These are phyloP conservation scores for Davidsoniella virescens DNA, from an alignment of 2,329 filamentous ascomycete genomes.

Conservation along the genomic window DNA sequence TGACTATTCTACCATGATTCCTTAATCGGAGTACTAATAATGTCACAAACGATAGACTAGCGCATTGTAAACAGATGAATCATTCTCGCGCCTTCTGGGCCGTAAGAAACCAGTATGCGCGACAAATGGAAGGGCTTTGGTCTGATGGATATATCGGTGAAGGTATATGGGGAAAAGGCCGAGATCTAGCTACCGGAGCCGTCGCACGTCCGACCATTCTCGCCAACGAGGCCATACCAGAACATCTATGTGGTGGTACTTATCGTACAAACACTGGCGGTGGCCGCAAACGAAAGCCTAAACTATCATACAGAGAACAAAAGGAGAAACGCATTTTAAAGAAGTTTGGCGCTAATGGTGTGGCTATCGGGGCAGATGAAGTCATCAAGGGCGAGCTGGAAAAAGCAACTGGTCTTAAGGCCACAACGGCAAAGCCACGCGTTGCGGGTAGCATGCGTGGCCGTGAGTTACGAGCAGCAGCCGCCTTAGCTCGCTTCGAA, in stretches of 20 bases:
- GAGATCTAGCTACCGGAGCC: constrained; percentile 42
- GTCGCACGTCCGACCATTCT: constrained; percentile 37
- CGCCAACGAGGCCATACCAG: constrained; percentile 41
- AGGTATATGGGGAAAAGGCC: constrained; percentile 65
- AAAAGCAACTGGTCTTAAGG: constrained; percentile 33
- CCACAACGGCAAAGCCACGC: constrained; percentile 47
- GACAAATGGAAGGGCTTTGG: constrained; percentile 57
- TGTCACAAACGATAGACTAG: constrained; percentile 31
- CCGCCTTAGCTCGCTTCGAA: constrained; percentile 59
- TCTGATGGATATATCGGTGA: constrained; percentile 57
- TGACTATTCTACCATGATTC: constrained; percentile 21
- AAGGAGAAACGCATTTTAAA: constrained; percentile 56
- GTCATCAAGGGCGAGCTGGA: constrained; percentile 49
- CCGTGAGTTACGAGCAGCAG: constrained; percentile 58
- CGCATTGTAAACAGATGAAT: constrained; percentile 86
- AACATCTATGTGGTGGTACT: constrained; percentile 69
- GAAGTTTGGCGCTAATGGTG: constrained; percentile 60
- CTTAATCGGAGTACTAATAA: background rate
- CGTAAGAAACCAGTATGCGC: constrained; percentile 56
- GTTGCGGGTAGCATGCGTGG: constrained; percentile 62
- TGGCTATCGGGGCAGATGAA: constrained; percentile 53
- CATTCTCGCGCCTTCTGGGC: constrained; percentile 69
- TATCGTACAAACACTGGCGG: constrained; percentile 41
- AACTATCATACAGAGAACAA: constrained; percentile 52
- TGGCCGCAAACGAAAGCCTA: constrained; percentile 36